Evolutionary conservation across 2,329 filamentous ascomycete species (phyloP).

Genomic region (Fusarium bulbicola): DNA sequence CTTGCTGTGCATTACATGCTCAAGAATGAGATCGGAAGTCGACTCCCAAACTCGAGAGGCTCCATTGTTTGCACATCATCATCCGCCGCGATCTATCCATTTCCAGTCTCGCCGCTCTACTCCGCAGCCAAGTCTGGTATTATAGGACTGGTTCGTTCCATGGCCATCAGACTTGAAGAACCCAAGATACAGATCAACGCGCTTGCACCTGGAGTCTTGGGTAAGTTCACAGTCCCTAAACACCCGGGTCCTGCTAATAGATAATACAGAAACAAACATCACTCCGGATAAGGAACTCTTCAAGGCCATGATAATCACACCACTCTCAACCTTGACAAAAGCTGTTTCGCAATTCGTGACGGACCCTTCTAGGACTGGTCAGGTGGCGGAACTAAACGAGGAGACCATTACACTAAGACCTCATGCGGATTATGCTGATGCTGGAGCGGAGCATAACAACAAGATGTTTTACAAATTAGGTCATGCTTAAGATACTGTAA

Average conservation of each 20-base stretch:
- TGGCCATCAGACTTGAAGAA: not conserved
- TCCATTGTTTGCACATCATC: conserved; percentile 3
- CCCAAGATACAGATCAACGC: not conserved
- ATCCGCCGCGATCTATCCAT: not conserved
- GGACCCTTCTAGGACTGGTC: not conserved
- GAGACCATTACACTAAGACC: not conserved
- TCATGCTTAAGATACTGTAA: not conserved
- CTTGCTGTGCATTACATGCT: conserved; percentile 1
- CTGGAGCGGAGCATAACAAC: conserved; percentile 4
- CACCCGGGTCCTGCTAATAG: not conserved
- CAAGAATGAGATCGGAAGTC: not conserved
- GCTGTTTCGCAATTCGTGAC: not conserved
- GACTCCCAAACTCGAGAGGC: not conserved
- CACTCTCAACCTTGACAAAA: not conserved
- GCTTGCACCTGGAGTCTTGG: not conserved
- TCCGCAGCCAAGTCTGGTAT: not conserved
- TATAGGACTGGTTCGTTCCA: not conserved
- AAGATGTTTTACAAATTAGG: conserved; percentile 5
- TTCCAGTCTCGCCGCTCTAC: not conserved
- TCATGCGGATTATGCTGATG: not conserved
- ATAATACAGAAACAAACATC: not conserved
- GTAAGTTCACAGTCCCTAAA: rapidly evolving
- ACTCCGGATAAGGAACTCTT: not conserved
- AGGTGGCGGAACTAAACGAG: not conserved
- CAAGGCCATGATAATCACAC: not conserved